phyloP scores from a whole-genome alignment of 345 rosid genomes.

The Eutrema japonicum region DNA sequence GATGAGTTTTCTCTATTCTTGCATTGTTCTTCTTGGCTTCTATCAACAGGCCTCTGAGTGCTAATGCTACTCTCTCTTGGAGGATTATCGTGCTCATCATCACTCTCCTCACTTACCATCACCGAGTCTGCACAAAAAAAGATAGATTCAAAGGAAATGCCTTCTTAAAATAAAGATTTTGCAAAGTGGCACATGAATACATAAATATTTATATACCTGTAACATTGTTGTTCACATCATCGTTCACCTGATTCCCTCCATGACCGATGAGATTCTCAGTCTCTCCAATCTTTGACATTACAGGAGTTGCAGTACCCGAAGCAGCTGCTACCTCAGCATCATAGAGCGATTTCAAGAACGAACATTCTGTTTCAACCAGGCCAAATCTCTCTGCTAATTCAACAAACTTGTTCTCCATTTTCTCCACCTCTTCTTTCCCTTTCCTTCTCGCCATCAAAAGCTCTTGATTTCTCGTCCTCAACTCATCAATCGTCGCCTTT shows the following conservation, averaged over 20 bases:
- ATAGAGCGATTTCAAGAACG: constrained; percentile 16
- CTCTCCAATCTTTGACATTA: constrained; percentile 9
- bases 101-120: constrained; percentile 17
- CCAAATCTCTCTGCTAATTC: not conserved
- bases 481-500: not conserved
- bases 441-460: constrained; percentile 4
- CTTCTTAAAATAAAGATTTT: not conserved
- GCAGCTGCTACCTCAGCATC: constrained; percentile 8
- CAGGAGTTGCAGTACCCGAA: not conserved
- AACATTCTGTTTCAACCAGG: constrained; percentile 3
- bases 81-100: constrained; percentile 3
- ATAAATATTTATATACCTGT: constrained; percentile 1
- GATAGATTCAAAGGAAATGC: not conserved
- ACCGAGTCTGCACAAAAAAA: constrained; percentile 6
- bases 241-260: constrained; percentile 4
- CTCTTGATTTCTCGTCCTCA: not conserved
- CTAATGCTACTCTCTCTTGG: constrained; percentile 19
- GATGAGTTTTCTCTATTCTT: not conserved
- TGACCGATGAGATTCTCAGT: not conserved
- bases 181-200: not conserved
- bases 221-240: not conserved
- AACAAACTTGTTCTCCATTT: constrained; percentile 13
- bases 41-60: not conserved
- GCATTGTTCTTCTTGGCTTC: constrained; percentile 15
- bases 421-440: not conserved